Evolutionary conservation across 2,329 filamentous ascomycete species (phyloP), one percentile per base, ranked within the genome.

Genomic region (Fusarium nodosum): DNA sequence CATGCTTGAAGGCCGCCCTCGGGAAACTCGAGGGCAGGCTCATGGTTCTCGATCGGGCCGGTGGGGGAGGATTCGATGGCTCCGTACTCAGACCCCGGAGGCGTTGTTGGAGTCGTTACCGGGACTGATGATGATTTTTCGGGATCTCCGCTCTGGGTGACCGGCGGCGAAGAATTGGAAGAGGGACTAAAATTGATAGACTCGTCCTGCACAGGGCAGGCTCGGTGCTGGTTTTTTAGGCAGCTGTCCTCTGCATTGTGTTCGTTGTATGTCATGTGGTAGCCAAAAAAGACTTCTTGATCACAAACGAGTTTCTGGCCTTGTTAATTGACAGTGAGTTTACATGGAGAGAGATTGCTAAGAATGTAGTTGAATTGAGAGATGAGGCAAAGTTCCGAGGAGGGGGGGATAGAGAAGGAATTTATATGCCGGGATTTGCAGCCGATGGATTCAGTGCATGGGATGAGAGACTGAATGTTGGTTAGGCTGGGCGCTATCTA

Each of bases 1-100:
- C 91, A 94, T 56, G 89, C 90, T 69, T 85, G 77, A 7, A 84
- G 75, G 2, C 92, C 91, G 26, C 91, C 91, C 80, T 93, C 91
- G 0, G 68, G 68, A 7, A 71, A 71, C 12, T 71, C 67, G 13
- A 70, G 53, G 0, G 42, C 16, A 16, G 42, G 48, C 10, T 52
- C 20, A 38, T 45, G 44, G 13, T 44, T 45, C 9, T 33, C 39
- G 8, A 24, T 45, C 41, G 56, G 58, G 9, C 3, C n/a, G 55
- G 47, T 22, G 18, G 28, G 16, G 34, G 50, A 31, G 24, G 42
- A 26, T 42, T 31, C 44, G 44, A 60, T 54, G 53, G 58, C 36
- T 51, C 66, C 67, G 42, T 60, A 64, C 26, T 66, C 59, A 28
- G 68, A 50, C 45, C 46, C 31, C 62, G 53, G 60, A 10, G 46